Evolutionary conservation across 2,329 filamentous ascomycete genomes (phyloP), one percentile per base, ranked within the genome.

Genomic region (Metarhizium album): DNA sequence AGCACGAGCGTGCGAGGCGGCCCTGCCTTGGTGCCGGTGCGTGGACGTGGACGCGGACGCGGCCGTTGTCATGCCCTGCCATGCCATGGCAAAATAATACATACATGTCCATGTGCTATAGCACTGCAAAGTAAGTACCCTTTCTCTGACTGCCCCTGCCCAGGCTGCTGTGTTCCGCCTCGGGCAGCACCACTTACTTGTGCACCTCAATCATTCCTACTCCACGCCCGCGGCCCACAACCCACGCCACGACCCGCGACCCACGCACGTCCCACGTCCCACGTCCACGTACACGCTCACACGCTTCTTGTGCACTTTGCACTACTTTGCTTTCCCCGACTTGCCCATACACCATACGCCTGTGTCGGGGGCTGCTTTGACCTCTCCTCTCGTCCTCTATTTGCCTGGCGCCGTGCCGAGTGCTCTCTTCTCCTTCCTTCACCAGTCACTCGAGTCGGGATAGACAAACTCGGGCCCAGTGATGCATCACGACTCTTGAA

Each of bases 401-500:
- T 35, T 35, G 9, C 33, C 33, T 35, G 11, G 11, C 33, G 11
- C 7, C 11, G 8, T 14, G 11, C 14, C 14, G 42, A 14, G 8
- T 45, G 14, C 20, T 9, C 18, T n/a, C 7, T 11, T 23, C 33
- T 46, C 45, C 45, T 37, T 13, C 37, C 16, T 16, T 51, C 27
- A 8, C 6, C 14, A n/a, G 8, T 40, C 9, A 20, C n/a, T 23
- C 1, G 4, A 14, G 40, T 24, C 2, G 22, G 14, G 13, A 27
- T 43, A 43, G 9, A 43, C 9, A 24, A 13, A 23, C 20, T 14
- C 11, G 16, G 20, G 16, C 4, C 48, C 40, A 47, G 54, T 53
- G 43, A 56, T 56, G 54, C 51, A 37, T 55, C 40, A 46, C 51
- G 31, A 29, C 27, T 33, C 31, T 43, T 45, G 45, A 42, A 42